Conservation (phyloP, 2,329 filamentous ascomycete species). For the Chrysosporium queenslandicum region DNA sequence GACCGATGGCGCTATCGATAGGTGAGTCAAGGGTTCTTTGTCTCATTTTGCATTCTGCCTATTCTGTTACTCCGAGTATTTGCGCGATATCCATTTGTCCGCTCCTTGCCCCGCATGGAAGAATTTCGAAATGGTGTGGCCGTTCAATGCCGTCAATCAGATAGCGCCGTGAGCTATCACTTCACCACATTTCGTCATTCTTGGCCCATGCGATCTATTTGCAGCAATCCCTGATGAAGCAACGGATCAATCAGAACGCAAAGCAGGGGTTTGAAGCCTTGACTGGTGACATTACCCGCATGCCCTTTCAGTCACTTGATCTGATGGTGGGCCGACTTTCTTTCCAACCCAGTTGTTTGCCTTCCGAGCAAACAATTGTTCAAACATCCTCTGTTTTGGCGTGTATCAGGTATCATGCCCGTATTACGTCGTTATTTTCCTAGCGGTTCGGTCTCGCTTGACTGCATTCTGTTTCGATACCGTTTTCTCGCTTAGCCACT, state of each 20-base stretch:
- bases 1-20: conserved; percentile 72
- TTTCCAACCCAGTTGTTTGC: conserved; percentile 8
- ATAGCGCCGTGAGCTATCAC: conserved; percentile 8
- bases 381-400: background rate
- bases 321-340: conserved; percentile 27
- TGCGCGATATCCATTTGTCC: conserved; percentile 9
- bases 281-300: conserved; percentile 39
- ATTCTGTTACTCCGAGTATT: conserved; percentile 11
- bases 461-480: background rate
- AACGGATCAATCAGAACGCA: conserved; percentile 19
- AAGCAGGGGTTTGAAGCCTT: conserved; percentile 22
- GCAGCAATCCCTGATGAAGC: conserved; percentile 13
- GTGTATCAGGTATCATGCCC: background rate
- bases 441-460: conserved; percentile 5
- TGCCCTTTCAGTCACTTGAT: conserved; percentile 54
- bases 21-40: conserved; percentile 53
- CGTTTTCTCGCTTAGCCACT: conserved; percentile 9
- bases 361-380: conserved; percentile 5
- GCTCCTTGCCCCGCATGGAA: conserved; percentile 2
- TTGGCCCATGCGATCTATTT: background rate
- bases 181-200: conserved; percentile 6
- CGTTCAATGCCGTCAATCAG: background rate
- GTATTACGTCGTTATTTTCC: background rate
- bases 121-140: conserved; percentile 7
- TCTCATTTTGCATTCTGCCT: conserved; percentile 20